A percentile compares a stretch with the other conserved stretches of the same genome.
Conservation (phyloP, 179 eudicot genomes). For the Silene noctiflora region DNA sequence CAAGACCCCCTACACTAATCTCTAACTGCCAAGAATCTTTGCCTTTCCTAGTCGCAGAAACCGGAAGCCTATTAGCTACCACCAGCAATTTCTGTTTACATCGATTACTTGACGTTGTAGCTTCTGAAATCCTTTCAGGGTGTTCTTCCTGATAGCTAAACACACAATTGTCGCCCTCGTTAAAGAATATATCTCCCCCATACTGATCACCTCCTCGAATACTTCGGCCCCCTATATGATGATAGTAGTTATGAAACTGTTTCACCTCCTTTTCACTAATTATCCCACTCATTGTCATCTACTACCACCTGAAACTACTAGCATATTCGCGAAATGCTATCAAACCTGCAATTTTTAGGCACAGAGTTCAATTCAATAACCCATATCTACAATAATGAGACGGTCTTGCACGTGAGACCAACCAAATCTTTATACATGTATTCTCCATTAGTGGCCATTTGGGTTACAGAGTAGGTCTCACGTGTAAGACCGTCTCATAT, state of each 20-base stretch:
- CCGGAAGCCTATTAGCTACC: constrained; percentile 74
- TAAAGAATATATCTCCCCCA: constrained; percentile 30
- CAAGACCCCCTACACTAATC: constrained; percentile 70
- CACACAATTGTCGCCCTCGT: constrained; percentile 40
- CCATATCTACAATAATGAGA: background rate
- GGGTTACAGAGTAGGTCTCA: too few species aligned
- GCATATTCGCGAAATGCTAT: constrained; percentile 11
- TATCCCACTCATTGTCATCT: constrained; percentile 49
- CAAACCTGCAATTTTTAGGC: constrained; percentile 3
- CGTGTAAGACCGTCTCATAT: background rate
- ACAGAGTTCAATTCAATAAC: background rate
- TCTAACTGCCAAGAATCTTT: constrained; percentile 64
- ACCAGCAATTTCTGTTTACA: constrained; percentile 54
- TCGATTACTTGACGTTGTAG: constrained; percentile 21
- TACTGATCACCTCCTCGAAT: constrained; percentile 26
- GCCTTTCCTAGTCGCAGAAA: constrained; percentile 54
- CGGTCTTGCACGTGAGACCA: too few species aligned
- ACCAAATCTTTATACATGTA: too few species aligned
- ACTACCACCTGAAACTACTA: constrained; percentile 19
- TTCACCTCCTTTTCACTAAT: constrained; percentile 52
- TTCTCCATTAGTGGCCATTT: too few species aligned
- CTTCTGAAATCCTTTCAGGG: constrained; percentile 25
- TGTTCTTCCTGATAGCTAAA: constrained; percentile 37
- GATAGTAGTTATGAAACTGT: constrained; percentile 33
- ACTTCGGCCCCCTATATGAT: constrained; percentile 34